Evolutionary conservation across 192 early-diverging fungal genomes (phyloP), one percentile per base, ranked within the genome.

Genomic region (Coemansia javaensis): DNA sequence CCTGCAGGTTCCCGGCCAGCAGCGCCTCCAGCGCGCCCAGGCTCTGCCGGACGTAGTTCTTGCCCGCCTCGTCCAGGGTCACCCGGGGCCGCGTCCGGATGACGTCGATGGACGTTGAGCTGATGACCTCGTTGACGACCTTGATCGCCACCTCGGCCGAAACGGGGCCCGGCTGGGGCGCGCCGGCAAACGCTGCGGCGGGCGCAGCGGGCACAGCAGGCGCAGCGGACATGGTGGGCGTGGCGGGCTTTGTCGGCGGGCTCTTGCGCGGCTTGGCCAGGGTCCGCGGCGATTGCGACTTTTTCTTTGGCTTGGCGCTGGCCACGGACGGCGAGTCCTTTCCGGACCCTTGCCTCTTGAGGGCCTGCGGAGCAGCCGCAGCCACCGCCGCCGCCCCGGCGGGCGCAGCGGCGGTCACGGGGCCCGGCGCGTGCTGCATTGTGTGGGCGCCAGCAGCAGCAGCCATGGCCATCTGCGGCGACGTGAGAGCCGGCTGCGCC

Each of bases 211-310:
- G 20, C 13, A 37, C 24, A n/a, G 17, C 13, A 1, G 38, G 16
- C 8, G 25, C 37, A 3, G 47, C 20, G 0, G 36, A 23, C 4
- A 28, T 27, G 13, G 23, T 20, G 7, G 40, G 41, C 2, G 49
- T 4, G 18, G 31, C 32, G 34, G 49, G 9, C 16, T 34, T 46
- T 1, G 39, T 44, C 13, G 40, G 56, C 14, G 68, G 24, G 25
- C 34, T 49, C 49, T 60, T 72, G 32, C 61, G 68, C 7, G 61
- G 10, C 53, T 72, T 72, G 16, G 68, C 23, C 3, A 55, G 27
- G 1, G 67, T 61, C 32, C 57, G 56, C 10, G 69, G 69, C n/a
- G 69, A 65, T 42, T 65, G 62, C 2, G 69, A 65, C 47, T 73
- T 73, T 36, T 72, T 72, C 34, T 72, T 72, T 11, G 55, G 46